phyloP scores from a whole-genome alignment of 352 stramenopile species.

The Elongisporangium anandrum region DNA sequence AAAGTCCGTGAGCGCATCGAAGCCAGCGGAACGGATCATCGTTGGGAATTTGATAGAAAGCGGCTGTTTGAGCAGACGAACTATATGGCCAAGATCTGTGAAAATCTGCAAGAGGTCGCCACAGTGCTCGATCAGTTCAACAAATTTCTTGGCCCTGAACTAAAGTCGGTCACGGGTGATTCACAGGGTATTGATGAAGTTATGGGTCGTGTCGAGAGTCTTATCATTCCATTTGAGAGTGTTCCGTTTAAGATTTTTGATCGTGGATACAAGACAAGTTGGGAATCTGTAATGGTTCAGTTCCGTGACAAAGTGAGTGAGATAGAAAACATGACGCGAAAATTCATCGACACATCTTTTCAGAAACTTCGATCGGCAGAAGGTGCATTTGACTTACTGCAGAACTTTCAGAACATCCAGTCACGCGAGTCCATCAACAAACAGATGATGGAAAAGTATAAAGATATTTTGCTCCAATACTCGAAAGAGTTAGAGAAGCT shows the following conservation, averaged over 20 bases:
- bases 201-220: slow-evolving; percentile 78
- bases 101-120: slow-evolving; percentile 92
- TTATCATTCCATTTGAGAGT: slow-evolving; percentile 86
- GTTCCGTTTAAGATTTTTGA: slow-evolving; percentile 94
- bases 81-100: slow-evolving; percentile 95
- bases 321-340: slow-evolving; percentile 93
- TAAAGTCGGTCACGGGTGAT: slow-evolving; percentile 95
- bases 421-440: slow-evolving; percentile 95
- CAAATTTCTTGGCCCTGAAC: slow-evolving; percentile 93
- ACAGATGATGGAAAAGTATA: slow-evolving; percentile 96
- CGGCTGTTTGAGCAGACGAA: slow-evolving; percentile 94
- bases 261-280: slow-evolving; percentile 91
- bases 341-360: slow-evolving; percentile 95
- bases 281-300: slow-evolving; percentile 92
- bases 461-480: slow-evolving; percentile 96
- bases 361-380: slow-evolving; percentile 93
- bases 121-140: slow-evolving; percentile 94
- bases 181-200: slow-evolving; percentile 93
- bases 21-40: slow-evolving; percentile 90
- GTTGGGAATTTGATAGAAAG: slow-evolving; percentile 96
- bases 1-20: slow-evolving; percentile 93
- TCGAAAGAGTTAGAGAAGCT: slow-evolving; percentile 93
- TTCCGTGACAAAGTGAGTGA: slow-evolving; percentile 93
- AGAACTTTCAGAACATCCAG: slow-evolving; percentile 97
- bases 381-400: slow-evolving; percentile 94